Evolutionary conservation across 768 basidiomycete species (phyloP), one percentile per base, ranked within the genome.

Genomic region (Crepidotus variabilis): DNA sequence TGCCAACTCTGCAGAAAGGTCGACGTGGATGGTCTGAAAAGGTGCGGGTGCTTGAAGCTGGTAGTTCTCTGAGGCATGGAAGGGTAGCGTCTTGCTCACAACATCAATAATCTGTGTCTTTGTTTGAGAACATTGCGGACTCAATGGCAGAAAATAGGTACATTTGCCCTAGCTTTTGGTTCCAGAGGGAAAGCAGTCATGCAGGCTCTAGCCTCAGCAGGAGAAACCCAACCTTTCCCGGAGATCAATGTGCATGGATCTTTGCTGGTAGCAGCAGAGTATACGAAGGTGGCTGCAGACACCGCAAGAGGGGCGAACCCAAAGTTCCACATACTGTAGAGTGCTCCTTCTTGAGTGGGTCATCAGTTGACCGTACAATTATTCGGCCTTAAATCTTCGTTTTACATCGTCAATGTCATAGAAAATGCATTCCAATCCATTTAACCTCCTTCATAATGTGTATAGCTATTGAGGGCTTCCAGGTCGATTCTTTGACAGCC

Each of bases 11-110:
- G 69, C 72, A 16, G 73, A 63, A 9, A 86, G 61, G 62, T 87
- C 78, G 60, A 83, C 82, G 54, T 84, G 82, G 6, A 85, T 82
- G 56, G 83, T 81, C 9, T 74, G 65, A 63, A 82, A 86, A 4
- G 84, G 84, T 16, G 67, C 62, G 0, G 83, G 82, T 1, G 84
- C 83, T 52, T 72, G 70, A 39, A 81, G 73, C 66, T 84, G 78
- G 55, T 85, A 85, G 69, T 84, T 85, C 24, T 79, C 76, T 1
- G 84, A 85, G 0, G 83, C 81, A 63, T 85, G 84, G 63, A 87
- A 85, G 14, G 79, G 75, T 10, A 85, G 65, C 0, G 81, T 82
- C 64, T 80, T 83, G 61, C 75, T 84, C 43, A 84, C 71, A 6
- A 82, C 81, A 56, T 85, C 79, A 36, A 85, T 72, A 50, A 81